A percentile compares a stretch with the other conserved stretches of the same genome.
These are phyloP conservation scores for Saccharomycopsis phalli DNA, from an alignment of 1,139 yeast species.

Conservation along the genomic window DNA sequence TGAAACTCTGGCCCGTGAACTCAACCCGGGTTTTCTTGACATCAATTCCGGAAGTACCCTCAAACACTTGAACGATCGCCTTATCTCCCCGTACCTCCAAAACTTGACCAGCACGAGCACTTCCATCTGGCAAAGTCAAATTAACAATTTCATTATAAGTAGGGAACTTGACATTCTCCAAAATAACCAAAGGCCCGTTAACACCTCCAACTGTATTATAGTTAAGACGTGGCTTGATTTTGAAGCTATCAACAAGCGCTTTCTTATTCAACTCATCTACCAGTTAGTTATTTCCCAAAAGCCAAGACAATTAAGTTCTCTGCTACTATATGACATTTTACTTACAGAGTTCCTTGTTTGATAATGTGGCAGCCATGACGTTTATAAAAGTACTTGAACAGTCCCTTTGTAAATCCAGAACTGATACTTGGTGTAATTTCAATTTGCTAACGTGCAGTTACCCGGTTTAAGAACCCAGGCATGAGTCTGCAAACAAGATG, in stretches of 20 bases:
- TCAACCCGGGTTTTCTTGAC: slow-evolving; percentile 96
- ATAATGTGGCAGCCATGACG: slow-evolving; percentile 18
- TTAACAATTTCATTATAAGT: slow-evolving; percentile 94
- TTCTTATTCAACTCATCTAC: slow-evolving; percentile 70
- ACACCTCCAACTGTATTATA: slow-evolving; percentile 97
- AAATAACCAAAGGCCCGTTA: slow-evolving; percentile 94
- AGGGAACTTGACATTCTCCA: slow-evolving; percentile 95
- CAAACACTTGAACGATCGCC: slow-evolving; percentile 97
- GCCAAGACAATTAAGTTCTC: background rate
- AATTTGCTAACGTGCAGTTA: background rate
- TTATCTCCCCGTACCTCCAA: slow-evolving; percentile 94
- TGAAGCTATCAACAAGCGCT: slow-evolving; percentile 87
- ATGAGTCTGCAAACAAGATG: too few species aligned
- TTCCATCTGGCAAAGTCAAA: slow-evolving; percentile 91
- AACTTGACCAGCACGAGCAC: slow-evolving; percentile 93
- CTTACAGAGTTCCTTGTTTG: slow-evolving; percentile 21
- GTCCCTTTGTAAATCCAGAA: background rate
- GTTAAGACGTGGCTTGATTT: slow-evolving; percentile 79
- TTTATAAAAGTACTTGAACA: too few species aligned
- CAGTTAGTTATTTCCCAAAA: background rate
- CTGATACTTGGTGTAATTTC: background rate
- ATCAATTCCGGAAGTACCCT: slow-evolving; percentile 96
- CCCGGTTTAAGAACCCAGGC: too few species aligned
- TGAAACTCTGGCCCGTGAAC: slow-evolving; percentile 89
- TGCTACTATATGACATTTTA: background rate